phyloP scores from a whole-genome alignment of 116 monocot genomes.

The Dioscorea cayenensis region DNA sequence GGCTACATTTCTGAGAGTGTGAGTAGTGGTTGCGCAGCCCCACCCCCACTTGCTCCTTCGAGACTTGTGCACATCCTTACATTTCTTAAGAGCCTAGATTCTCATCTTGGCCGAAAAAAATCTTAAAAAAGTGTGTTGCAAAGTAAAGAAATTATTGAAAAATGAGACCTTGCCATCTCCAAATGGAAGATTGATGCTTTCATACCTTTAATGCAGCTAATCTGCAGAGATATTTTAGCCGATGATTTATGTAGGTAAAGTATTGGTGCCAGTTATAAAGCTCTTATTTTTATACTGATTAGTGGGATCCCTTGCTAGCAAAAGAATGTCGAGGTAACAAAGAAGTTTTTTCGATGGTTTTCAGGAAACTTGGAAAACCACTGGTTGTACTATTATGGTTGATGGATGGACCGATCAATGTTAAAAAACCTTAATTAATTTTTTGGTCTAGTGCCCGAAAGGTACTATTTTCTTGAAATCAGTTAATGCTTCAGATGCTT shows the following conservation, averaged over 20 bases:
- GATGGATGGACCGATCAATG: slow-evolving; percentile 63
- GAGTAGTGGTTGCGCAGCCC: too few species aligned
- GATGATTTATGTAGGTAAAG: slow-evolving; percentile 65
- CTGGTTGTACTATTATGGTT: slow-evolving; percentile 80
- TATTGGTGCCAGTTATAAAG: slow-evolving; percentile 29
- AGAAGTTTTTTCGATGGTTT: slow-evolving; percentile 27
- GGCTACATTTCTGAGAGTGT: too few species aligned
- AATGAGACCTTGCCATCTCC: slow-evolving; percentile 51
- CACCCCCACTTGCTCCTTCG: too few species aligned
- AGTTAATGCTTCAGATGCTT: slow-evolving; percentile 62
- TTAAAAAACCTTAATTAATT: slow-evolving; percentile 40
- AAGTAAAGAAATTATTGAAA: neutral
- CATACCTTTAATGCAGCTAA: slow-evolving; percentile 70
- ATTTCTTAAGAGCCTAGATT: too few species aligned
- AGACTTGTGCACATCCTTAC: too few species aligned
- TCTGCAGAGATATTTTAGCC: slow-evolving; percentile 58
- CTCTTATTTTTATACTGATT: slow-evolving; percentile 59
- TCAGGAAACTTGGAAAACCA: slow-evolving; percentile 54
- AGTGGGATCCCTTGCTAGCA: slow-evolving; percentile 53
- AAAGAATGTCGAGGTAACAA: slow-evolving; percentile 49
- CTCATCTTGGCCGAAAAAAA: too few species aligned
- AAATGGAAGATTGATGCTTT: slow-evolving; percentile 69
- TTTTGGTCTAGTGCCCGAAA: slow-evolving; percentile 36
- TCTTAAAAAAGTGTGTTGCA: too few species aligned
- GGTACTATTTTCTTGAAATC: slow-evolving; percentile 77